These are phyloP conservation scores for Jatropha podagrica DNA, from an alignment of 441 rosid genomes.

Conservation along the genomic window DNA sequence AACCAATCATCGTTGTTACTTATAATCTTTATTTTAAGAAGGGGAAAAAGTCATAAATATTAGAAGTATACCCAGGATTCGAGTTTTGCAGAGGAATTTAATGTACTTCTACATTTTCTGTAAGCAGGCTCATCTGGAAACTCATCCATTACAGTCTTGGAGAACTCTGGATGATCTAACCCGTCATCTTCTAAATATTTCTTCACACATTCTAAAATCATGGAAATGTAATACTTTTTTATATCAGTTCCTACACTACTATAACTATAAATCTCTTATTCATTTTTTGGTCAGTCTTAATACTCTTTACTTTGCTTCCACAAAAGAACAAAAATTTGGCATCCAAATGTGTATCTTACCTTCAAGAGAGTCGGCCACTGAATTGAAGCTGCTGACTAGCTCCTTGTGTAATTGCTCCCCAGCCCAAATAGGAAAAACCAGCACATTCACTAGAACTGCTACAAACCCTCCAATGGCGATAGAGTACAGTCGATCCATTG, in stretches of 20 bases:
- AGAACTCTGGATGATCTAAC: conserved; percentile 48
- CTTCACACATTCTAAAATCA: conserved; percentile 57
- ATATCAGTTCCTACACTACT: background rate
- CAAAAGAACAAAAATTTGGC: no score
- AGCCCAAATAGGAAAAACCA: conserved; percentile 61
- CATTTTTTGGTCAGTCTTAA: no score
- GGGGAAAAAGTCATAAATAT: background rate
- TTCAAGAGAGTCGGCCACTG: conserved; percentile 64
- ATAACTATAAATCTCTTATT: background rate
- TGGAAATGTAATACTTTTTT: background rate
- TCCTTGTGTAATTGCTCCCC: conserved; percentile 64
- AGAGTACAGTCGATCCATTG: conserved; percentile 67
- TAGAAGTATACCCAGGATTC: conserved; percentile 48
- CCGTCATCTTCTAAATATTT: conserved; percentile 59
- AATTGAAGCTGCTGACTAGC: conserved; percentile 45
- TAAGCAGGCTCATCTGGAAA: conserved; percentile 69
- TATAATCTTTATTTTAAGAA: background rate
- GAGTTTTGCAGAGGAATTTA: conserved; percentile 55
- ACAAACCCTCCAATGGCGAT: conserved; percentile 66
- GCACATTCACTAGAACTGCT: conserved; percentile 60
- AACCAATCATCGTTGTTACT: background rate
- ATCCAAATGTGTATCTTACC: conserved; percentile 32
- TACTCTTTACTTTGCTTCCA: no score
- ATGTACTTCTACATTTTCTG: conserved; percentile 40
- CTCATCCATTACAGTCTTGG: conserved; percentile 57